phyloP scores from a whole-genome alignment of 2,329 filamentous ascomycete genomes.

The Monosporascus ibericus region DNA sequence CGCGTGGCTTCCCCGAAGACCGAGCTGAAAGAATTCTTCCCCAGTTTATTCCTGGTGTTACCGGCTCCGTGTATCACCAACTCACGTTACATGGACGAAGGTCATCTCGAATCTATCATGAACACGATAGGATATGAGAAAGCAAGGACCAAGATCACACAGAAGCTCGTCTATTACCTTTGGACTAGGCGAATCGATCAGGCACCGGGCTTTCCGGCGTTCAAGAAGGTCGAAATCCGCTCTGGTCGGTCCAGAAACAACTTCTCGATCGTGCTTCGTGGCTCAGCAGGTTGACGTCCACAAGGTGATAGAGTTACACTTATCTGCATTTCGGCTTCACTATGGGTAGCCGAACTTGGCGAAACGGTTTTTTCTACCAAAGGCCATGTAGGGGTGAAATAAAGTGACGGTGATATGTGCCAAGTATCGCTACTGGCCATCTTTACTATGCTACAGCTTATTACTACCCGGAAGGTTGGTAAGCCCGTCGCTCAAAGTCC shows the following conservation, averaged over 20 bases:
- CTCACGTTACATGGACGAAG: slow-evolving; percentile 79
- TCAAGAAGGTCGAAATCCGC: slow-evolving; percentile 71
- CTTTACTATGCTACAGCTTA: slow-evolving; percentile 5
- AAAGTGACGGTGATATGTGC: not conserved
- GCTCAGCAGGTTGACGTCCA: slow-evolving; percentile 12
- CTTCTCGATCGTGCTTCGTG: slow-evolving; percentile 68
- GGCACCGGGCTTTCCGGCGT: slow-evolving; percentile 28
- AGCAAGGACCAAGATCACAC: slow-evolving; percentile 63
- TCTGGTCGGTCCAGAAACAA: slow-evolving; percentile 79
- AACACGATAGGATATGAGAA: slow-evolving; percentile 64
- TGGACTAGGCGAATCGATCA: slow-evolving; percentile 50
- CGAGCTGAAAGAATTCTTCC: slow-evolving; percentile 38
- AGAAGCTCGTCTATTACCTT: slow-evolving; percentile 85
- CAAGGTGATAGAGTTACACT: not conserved
- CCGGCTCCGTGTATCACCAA: slow-evolving; percentile 85
- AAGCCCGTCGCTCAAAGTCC: slow-evolving; percentile 8
- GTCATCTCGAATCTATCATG: slow-evolving; percentile 68
- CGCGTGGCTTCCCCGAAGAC: slow-evolving; percentile 15
- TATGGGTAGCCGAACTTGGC: not conserved
- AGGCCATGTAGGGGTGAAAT: not conserved
- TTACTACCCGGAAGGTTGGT: slow-evolving; percentile 1
- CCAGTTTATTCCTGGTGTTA: slow-evolving; percentile 80
- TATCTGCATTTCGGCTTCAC: not conserved
- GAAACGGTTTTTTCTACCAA: not conserved
- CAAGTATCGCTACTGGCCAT: slow-evolving; percentile 3